These are phyloP conservation scores for Cryptococcus maquisensis DNA, from an alignment of 1,284 basidiomycete genomes.

Conservation along the genomic window DNA sequence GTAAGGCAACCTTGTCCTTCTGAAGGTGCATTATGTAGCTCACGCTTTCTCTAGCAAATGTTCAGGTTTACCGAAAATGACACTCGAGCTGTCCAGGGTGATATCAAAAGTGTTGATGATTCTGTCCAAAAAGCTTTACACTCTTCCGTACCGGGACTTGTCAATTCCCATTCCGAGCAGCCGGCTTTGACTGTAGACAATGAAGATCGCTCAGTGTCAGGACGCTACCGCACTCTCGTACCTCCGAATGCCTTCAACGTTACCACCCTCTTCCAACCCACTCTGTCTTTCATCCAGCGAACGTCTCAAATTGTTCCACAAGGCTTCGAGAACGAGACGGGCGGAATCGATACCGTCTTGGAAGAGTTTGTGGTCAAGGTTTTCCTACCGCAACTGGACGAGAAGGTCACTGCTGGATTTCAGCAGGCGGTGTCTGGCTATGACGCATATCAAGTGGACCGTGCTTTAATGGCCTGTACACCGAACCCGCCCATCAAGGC, in stretches of 20 bases:
- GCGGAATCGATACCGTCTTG: slow-evolving; percentile 63
- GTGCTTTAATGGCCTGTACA: slow-evolving; percentile 9
- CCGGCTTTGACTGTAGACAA: slow-evolving; percentile 50
- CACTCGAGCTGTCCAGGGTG: slow-evolving; percentile 62
- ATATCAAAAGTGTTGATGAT: slow-evolving; percentile 74
- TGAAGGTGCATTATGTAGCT: background rate
- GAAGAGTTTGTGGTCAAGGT: slow-evolving; percentile 93
- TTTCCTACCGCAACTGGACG: slow-evolving; percentile 91
- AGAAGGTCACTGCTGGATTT: slow-evolving; percentile 85
- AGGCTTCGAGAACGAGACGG: slow-evolving; percentile 62
- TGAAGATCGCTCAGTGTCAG: slow-evolving; percentile 65
- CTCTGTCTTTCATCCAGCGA: slow-evolving; percentile 76
- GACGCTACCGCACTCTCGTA: slow-evolving; percentile 80
- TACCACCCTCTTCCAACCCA: slow-evolving; percentile 87
- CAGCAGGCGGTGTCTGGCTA: slow-evolving; percentile 75
- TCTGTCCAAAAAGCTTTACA: slow-evolving; percentile 77
- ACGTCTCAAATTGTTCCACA: slow-evolving; percentile 65
- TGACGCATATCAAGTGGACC: slow-evolving; percentile 67
- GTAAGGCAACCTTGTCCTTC: slow-evolving; percentile 50
- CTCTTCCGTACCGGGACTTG: slow-evolving; percentile 89
- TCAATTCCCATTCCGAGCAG: slow-evolving; percentile 45
- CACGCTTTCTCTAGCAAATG: slow-evolving; percentile 56
- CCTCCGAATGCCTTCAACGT: slow-evolving; percentile 94
- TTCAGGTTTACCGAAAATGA: slow-evolving; percentile 91
- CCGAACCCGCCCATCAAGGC: slow-evolving; percentile 60